Percentiles rank a stretch among this genome's conserved stretches.
Evolutionary conservation across 495 filamentous ascomycete species (phyloP).

Genomic region (Chaetomium cochliodes): DNA sequence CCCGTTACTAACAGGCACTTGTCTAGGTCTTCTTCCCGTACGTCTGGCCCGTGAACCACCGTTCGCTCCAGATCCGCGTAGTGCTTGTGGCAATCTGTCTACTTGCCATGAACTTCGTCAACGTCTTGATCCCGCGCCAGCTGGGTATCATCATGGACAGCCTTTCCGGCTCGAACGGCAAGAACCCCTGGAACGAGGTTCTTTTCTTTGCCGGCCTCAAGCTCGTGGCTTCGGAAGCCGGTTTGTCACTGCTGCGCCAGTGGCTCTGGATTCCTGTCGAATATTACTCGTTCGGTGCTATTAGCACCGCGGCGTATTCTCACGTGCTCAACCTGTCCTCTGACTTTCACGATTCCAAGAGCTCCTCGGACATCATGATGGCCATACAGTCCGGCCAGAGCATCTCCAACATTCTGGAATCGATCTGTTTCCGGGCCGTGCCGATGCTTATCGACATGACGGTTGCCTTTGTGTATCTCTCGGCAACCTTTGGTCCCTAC

Average conservation of each 20-base stretch:
- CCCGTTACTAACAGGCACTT: constrained; percentile 11
- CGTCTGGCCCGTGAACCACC: constrained; percentile 61
- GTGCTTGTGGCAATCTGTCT: constrained; percentile 60
- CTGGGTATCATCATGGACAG: constrained; percentile 62
- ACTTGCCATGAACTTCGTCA: constrained; percentile 58
- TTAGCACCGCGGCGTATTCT: constrained; percentile 66
- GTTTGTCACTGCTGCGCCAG: constrained; percentile 53
- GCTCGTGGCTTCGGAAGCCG: constrained; percentile 56
- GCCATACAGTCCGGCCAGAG: constrained; percentile 64
- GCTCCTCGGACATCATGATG: constrained; percentile 66
- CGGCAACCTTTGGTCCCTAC: constrained; percentile 66
- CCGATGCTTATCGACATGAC: constrained; percentile 72
- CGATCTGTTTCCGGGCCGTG: constrained; percentile 62
- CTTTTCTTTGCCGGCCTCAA: constrained; percentile 54
- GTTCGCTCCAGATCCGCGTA: constrained; percentile 54
- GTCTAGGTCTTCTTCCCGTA: constrained; percentile 60
- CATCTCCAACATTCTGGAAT: constrained; percentile 63
- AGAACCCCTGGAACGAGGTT: constrained; percentile 55
- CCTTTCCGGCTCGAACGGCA: constrained; percentile 42
- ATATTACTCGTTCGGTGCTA: constrained; percentile 58
- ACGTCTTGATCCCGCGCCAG: constrained; percentile 65
- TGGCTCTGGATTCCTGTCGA: constrained; percentile 67
- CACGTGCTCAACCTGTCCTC: constrained; percentile 76
- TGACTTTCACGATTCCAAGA: constrained; percentile 76
- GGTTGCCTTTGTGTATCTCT: constrained; percentile 68